phyloP scores from a whole-genome alignment of 352 stramenopile genomes.

The Globisporangium abappressorium region DNA sequence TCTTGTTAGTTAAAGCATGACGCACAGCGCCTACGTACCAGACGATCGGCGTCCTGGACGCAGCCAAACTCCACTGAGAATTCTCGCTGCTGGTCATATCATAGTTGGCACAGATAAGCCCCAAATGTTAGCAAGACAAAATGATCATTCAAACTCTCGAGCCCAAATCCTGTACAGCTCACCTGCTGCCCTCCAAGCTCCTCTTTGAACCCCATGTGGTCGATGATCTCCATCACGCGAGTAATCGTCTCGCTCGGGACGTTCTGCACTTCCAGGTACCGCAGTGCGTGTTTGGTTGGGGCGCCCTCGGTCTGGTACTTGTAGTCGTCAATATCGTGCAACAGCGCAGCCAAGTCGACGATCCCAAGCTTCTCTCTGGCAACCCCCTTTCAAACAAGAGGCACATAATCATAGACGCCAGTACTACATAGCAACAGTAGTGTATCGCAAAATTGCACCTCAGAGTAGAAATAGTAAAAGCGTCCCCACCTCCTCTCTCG shows the following conservation, averaged over 20 bases:
- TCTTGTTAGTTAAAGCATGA: neutral
- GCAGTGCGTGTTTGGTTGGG: constrained; percentile 50
- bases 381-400: constrained; percentile 35
- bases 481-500: constrained; percentile 53
- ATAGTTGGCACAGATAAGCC: neutral
- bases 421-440: too few species aligned
- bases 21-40: constrained; percentile 29
- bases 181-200: constrained; percentile 42
- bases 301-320: constrained; percentile 55
- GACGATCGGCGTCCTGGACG: constrained; percentile 86
- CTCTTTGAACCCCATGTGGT: constrained; percentile 85
- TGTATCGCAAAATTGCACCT: neutral
- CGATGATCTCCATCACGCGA: constrained; percentile 76
- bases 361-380: constrained; percentile 57
- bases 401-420: neutral
- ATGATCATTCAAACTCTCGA: neutral
- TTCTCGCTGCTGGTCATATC: neutral
- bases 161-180: neutral
- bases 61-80: constrained; percentile 72
- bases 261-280: constrained; percentile 54
- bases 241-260: constrained; percentile 44
- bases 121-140: neutral
- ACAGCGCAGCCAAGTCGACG: constrained; percentile 76
- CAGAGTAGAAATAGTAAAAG: neutral
- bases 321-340: constrained; percentile 90